A percentile compares a stretch with the other conserved stretches of the same genome.
phyloP scores from a whole-genome alignment of 2,329 filamentous ascomycete species.

The Paraconiothyrium brasiliense region DNA sequence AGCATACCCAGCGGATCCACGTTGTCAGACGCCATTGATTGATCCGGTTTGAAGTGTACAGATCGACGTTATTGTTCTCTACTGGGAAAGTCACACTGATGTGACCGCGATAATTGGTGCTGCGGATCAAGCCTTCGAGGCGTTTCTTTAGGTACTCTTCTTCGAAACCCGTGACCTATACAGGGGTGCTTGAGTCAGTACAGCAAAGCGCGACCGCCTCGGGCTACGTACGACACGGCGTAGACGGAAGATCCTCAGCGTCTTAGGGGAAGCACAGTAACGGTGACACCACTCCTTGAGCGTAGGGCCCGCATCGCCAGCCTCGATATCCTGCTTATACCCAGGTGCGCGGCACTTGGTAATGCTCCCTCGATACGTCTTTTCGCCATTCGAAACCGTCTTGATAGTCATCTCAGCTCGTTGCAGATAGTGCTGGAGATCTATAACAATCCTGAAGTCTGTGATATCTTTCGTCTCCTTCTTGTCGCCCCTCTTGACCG shows the following conservation, averaged over 20 bases:
- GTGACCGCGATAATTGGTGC: slow-evolving; percentile 73
- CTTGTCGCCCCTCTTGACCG: slow-evolving; percentile 45
- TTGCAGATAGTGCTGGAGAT: slow-evolving; percentile 41
- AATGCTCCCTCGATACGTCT: slow-evolving; percentile 71
- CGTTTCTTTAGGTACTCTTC: slow-evolving; percentile 61
- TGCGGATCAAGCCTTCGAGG: slow-evolving; percentile 66
- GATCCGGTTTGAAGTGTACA: slow-evolving; percentile 70
- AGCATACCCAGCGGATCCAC: slow-evolving; percentile 73
- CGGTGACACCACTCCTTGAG: slow-evolving; percentile 72
- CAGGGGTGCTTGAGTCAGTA: background rate
- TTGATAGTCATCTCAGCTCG: slow-evolving; percentile 38
- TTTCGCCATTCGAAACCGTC: slow-evolving; percentile 67
- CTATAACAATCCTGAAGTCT: slow-evolving; percentile 51
- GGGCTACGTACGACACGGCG: slow-evolving; percentile 37
- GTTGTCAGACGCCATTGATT: slow-evolving; percentile 72
- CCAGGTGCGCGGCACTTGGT: slow-evolving; percentile 62
- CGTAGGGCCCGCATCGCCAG: slow-evolving; percentile 52
- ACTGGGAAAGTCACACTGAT: slow-evolving; percentile 68
- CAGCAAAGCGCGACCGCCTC: background rate
- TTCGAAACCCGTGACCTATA: slow-evolving; percentile 68
- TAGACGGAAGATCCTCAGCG: slow-evolving; percentile 63
- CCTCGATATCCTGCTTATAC: slow-evolving; percentile 56
- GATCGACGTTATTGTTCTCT: slow-evolving; percentile 64
- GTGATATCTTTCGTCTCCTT: slow-evolving; percentile 46
- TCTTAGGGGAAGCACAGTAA: slow-evolving; percentile 68